phyloP scores from a whole-genome alignment of 176 grass and related monocot species.

The Puccinellia tenuiflora region DNA sequence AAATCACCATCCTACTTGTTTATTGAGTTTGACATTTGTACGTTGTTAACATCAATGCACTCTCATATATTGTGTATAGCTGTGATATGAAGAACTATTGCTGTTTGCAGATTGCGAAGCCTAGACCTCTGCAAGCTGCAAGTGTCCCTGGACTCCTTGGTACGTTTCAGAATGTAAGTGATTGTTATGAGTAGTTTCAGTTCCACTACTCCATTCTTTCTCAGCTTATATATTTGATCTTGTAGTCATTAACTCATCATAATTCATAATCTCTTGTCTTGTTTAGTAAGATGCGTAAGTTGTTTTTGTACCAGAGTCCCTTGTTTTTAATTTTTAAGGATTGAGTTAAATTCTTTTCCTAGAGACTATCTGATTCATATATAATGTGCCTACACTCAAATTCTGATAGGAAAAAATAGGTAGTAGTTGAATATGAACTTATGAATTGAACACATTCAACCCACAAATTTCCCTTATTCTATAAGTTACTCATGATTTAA shows the following conservation, averaged over 20 bases:
- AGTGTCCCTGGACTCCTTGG: conserved; percentile 94
- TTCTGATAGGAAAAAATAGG: background rate
- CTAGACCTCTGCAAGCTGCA: conserved; percentile 91
- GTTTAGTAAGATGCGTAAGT: background rate
- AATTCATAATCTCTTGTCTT: background rate
- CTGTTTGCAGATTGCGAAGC: conserved; percentile 65
- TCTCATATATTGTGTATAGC: background rate
- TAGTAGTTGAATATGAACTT: background rate
- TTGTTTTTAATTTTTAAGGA: background rate
- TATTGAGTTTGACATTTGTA: background rate
- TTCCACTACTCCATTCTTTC: background rate
- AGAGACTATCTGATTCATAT: background rate
- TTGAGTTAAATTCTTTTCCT: background rate
- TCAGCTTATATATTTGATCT: background rate
- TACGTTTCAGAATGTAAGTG: conserved; percentile 89
- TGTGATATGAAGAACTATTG: conserved; percentile 1
- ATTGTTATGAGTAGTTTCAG: background rate
- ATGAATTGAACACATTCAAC: background rate
- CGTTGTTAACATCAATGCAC: background rate
- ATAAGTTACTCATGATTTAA: background rate
- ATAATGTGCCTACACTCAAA: background rate
- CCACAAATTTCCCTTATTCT: background rate
- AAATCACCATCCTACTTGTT: background rate
- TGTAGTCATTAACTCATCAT: background rate
- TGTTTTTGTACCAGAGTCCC: background rate